phyloP scores from a whole-genome alignment of 2,329 filamentous ascomycete species.

The Exophiala sp. region DNA sequence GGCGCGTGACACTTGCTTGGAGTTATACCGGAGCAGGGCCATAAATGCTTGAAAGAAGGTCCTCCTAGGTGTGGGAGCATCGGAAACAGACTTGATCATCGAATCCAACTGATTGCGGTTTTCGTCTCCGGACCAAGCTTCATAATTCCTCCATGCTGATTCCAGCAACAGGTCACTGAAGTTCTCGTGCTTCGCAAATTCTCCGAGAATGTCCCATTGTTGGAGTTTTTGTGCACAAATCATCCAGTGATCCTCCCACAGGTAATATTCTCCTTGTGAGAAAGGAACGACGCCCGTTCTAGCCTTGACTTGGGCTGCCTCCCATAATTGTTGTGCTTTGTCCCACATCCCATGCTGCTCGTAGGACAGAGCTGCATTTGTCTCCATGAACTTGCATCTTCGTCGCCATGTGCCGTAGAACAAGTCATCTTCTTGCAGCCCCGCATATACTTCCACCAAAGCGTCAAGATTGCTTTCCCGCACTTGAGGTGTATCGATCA shows the following conservation, averaged over 20 bases:
- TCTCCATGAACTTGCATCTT: slow-evolving; percentile 93
- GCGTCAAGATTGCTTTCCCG: slow-evolving; percentile 95
- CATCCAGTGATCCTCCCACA: slow-evolving; percentile 99
- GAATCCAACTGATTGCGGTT: slow-evolving; percentile 86
- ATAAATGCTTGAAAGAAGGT: slow-evolving; percentile 99
- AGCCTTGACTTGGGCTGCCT: slow-evolving; percentile 94
- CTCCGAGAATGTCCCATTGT: slow-evolving; percentile 96
- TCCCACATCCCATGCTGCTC: slow-evolving; percentile 99
- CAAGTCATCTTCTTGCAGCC: slow-evolving; percentile 88
- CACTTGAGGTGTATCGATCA: slow-evolving; percentile 77
- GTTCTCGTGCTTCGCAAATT: slow-evolving; percentile 98
- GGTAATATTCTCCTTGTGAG: slow-evolving; percentile 93
- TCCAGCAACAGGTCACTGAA: slow-evolving; percentile 94
- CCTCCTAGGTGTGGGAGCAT: slow-evolving; percentile 88
- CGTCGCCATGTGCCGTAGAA: slow-evolving; percentile 98
- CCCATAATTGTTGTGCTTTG: slow-evolving; percentile 95
- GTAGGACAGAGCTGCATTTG: slow-evolving; percentile 92
- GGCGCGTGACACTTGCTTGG: slow-evolving; percentile 72
- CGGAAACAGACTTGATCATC: slow-evolving; percentile 94
- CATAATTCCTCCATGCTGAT: slow-evolving; percentile 90
- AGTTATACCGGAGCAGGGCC: slow-evolving; percentile 89
- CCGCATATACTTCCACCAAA: slow-evolving; percentile 86
- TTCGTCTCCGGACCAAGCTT: slow-evolving; percentile 85
- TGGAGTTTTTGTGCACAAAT: slow-evolving; percentile 96
- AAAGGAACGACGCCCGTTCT: slow-evolving; percentile 94